Percentiles rank a stretch among this genome's conserved stretches.
These are phyloP conservation scores for Carallia pectinifolia DNA, from an alignment of 345 rosid species.

Conservation along the genomic window DNA sequence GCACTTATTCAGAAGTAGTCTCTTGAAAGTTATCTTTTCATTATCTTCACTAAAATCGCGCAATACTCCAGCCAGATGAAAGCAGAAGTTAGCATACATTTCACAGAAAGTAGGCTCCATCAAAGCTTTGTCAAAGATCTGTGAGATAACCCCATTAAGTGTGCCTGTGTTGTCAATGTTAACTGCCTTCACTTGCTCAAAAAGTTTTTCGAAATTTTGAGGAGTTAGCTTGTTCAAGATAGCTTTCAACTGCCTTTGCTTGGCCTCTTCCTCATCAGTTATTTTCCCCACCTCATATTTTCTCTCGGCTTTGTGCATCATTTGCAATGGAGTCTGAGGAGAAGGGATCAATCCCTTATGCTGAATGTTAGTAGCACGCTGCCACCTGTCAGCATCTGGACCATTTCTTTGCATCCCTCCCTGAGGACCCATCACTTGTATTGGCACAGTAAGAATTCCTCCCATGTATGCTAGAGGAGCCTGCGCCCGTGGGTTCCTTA, in stretches of 20 bases:
- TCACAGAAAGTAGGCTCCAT: conserved; percentile 99
- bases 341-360: conserved; percentile 83
- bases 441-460: conserved; percentile 68
- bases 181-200: conserved; percentile 88
- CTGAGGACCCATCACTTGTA: conserved; percentile 61
- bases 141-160: conserved; percentile 76
- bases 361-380: conserved; percentile 60
- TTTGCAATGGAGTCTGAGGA: conserved; percentile 75
- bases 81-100: conserved; percentile 90
- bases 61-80: conserved; percentile 58
- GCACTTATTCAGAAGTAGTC: conserved; percentile 87
- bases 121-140: conserved; percentile 96
- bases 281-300: conserved; percentile 87
- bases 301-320: conserved; percentile 91
- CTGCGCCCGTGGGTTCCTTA: conserved; percentile 66
- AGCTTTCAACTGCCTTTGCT: conserved; percentile 85
- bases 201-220: conserved; percentile 89
- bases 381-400: conserved; percentile 86
- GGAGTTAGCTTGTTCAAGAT: conserved; percentile 96
- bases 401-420: conserved; percentile 63
- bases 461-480: conserved; percentile 41
- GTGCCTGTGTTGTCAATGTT: conserved; percentile 77
- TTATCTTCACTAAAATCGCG: conserved; percentile 72
- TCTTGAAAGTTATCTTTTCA: conserved; percentile 76
- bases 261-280: conserved; percentile 72